Percentiles rank a stretch among this genome's conserved stretches.
phyloP scores from a whole-genome alignment of 2,329 filamentous ascomycete genomes.

The Cladosporium sp. region DNA sequence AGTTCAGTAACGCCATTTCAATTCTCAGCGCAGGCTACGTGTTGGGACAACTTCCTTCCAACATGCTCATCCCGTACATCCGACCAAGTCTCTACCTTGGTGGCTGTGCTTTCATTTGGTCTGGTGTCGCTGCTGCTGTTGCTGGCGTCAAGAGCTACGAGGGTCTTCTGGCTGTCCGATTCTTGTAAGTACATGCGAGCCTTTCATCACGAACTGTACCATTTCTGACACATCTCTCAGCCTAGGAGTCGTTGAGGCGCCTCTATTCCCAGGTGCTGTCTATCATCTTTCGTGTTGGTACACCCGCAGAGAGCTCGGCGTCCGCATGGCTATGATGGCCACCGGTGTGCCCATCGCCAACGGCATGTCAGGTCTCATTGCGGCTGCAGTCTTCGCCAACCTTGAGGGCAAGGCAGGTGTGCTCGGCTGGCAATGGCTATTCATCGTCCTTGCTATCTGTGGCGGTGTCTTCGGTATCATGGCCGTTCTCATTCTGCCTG shows the following conservation, averaged over 20 bases:
- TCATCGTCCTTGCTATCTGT: constrained; percentile 40
- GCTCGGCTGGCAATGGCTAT: constrained; percentile 49
- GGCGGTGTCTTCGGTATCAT: constrained; percentile 60
- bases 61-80: constrained; percentile 33
- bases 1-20: constrained; percentile 42
- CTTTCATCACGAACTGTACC: too few species aligned
- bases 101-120: constrained; percentile 32
- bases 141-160: constrained; percentile 31
- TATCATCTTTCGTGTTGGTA: constrained; percentile 49
- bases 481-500: constrained; percentile 51
- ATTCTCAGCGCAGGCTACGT: constrained; percentile 40
- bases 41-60: constrained; percentile 33
- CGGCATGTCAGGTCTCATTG: constrained; percentile 52
- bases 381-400: constrained; percentile 58
- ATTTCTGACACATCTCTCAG: too few species aligned
- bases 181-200: constrained; percentile 21
- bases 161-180: constrained; percentile 29
- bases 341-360: constrained; percentile 47
- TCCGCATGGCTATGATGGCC: constrained; percentile 50
- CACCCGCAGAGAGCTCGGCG: constrained; percentile 48
- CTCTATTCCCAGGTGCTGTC: constrained; percentile 43
- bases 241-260: constrained; percentile 44
- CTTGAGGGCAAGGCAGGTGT: constrained; percentile 57
- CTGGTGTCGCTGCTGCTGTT: constrained; percentile 30
- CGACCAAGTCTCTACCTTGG: constrained; percentile 30